phyloP scores from a whole-genome alignment of 257 asterid genomes.

The Craterostigma plantagineum region DNA sequence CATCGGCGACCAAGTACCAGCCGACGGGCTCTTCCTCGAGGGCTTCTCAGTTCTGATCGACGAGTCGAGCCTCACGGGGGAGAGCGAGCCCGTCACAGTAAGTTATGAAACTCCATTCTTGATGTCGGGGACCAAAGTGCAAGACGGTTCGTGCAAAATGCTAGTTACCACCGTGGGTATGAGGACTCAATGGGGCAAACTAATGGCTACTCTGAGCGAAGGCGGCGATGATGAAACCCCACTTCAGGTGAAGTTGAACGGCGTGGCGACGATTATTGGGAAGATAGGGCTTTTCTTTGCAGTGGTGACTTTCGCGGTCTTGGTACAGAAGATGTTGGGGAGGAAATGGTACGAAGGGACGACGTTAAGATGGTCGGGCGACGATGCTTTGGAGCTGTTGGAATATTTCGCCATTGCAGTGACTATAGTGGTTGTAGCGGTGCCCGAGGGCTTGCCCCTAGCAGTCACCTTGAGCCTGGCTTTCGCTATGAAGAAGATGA shows the following conservation, averaged over 20 bases:
- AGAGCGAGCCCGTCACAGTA: constrained; percentile 78
- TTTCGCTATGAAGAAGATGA: constrained; percentile 90
- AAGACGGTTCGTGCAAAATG: constrained; percentile 94
- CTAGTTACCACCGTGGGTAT: constrained; percentile 86
- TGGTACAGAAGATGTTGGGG: constrained; percentile 55
- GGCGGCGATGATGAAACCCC: constrained; percentile 96
- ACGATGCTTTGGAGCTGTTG: constrained; percentile 54
- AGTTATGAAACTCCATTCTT: constrained; percentile 42
- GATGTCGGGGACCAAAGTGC: constrained; percentile 85
- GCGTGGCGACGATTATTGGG: constrained; percentile 97
- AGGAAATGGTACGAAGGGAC: constrained; percentile 39
- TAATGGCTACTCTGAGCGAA: constrained; percentile 80
- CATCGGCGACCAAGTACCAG: constrained; percentile 92
- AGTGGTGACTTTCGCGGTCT: constrained; percentile 65
- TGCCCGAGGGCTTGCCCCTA: constrained; percentile 89
- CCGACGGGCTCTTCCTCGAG: constrained; percentile 72
- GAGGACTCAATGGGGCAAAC: constrained; percentile 95
- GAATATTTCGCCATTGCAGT: constrained; percentile 89
- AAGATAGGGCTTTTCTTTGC: constrained; percentile 86
- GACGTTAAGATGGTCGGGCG: constrained; percentile 37
- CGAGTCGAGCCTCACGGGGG: constrained; percentile 86
- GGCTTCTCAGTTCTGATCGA: constrained; percentile 71
- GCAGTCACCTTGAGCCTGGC: constrained; percentile 90
- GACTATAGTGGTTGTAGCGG: constrained; percentile 92
- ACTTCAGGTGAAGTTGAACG: constrained; percentile 69